phyloP scores from a whole-genome alignment of 2,329 filamentous ascomycete species.

The Fusarium longipes region DNA sequence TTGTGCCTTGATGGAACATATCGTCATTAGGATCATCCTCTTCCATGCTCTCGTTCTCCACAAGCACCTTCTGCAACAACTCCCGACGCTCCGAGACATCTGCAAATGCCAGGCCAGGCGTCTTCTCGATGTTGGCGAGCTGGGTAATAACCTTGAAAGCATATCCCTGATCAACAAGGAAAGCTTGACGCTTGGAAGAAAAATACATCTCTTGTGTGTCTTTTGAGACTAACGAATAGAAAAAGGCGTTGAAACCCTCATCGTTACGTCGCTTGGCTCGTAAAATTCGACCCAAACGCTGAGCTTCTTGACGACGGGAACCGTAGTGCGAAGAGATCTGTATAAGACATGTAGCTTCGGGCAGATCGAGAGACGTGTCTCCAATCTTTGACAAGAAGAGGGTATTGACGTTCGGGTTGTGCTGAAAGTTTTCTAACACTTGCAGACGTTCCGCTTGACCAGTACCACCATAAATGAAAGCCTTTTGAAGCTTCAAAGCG shows the following conservation, averaged over 20 bases:
- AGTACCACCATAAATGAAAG: conserved; percentile 92
- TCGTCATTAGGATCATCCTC: conserved; percentile 72
- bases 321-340: conserved; percentile 98
- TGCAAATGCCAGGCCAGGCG: conserved; percentile 82
- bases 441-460: conserved; percentile 85
- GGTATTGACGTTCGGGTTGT: conserved; percentile 89
- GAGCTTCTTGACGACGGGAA: conserved; percentile 94
- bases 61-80: conserved; percentile 86
- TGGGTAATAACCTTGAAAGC: conserved; percentile 99
- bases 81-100: conserved; percentile 85
- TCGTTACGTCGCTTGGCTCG: conserved; percentile 96
- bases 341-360: conserved; percentile 95
- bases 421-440: conserved; percentile 94
- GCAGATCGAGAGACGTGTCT: conserved; percentile 96
- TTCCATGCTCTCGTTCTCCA: conserved; percentile 84
- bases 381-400: conserved; percentile 98
- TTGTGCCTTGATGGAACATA: conserved; percentile 55
- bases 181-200: conserved; percentile 94
- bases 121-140: conserved; percentile 87
- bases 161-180: conserved; percentile 97
- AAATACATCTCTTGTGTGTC: conserved; percentile 99
- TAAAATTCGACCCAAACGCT: conserved; percentile 90
- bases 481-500: conserved; percentile 83
- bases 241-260: conserved; percentile 98
- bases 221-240: conserved; percentile 97